phyloP scores from a whole-genome alignment of 306 rosid genomes.

The Boehmeria nivea region DNA sequence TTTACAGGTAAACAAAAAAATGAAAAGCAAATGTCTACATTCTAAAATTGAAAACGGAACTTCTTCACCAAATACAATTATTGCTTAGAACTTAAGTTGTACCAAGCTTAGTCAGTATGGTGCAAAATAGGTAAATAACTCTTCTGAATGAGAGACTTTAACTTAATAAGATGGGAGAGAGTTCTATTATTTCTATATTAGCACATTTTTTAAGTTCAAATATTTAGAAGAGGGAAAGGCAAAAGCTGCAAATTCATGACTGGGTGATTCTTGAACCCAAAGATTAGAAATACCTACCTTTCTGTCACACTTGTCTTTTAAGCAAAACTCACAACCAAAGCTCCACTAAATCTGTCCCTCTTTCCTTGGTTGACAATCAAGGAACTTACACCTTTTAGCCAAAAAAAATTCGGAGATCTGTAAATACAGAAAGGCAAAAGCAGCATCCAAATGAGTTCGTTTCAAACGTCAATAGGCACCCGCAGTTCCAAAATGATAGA shows the following conservation, averaged over 20 bases:
- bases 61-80: slow-evolving; percentile 17
- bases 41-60: slow-evolving; percentile 13
- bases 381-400: slow-evolving; percentile 25
- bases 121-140: slow-evolving; percentile 25
- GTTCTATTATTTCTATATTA: background rate
- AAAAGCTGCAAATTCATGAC: slow-evolving; percentile 33
- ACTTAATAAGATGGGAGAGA: slow-evolving; percentile 30
- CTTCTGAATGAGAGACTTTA: slow-evolving; percentile 46
- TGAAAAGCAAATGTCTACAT: slow-evolving; percentile 14
- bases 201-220: slow-evolving; percentile 34
- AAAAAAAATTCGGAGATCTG: slow-evolving; percentile 19
- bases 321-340: slow-evolving; percentile 71
- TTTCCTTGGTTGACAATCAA: slow-evolving; percentile 30
- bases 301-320: slow-evolving; percentile 75
- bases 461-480: slow-evolving; percentile 66
- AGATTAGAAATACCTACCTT: slow-evolving; percentile 68
- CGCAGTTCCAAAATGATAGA: slow-evolving; percentile 67
- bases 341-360: slow-evolving; percentile 34
- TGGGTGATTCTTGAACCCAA: slow-evolving; percentile 69
- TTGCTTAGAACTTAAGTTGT: slow-evolving; percentile 70
- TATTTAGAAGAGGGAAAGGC: slow-evolving; percentile 20
- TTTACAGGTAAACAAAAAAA: slow-evolving; percentile 12
- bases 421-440: no score
- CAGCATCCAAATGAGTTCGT: slow-evolving; percentile 50
- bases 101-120: slow-evolving; percentile 14